A percentile compares a stretch with the other conserved stretches of the same genome.
Conservation (phyloP, 345 rosid species). For the Sisymbrium altissimum region DNA sequence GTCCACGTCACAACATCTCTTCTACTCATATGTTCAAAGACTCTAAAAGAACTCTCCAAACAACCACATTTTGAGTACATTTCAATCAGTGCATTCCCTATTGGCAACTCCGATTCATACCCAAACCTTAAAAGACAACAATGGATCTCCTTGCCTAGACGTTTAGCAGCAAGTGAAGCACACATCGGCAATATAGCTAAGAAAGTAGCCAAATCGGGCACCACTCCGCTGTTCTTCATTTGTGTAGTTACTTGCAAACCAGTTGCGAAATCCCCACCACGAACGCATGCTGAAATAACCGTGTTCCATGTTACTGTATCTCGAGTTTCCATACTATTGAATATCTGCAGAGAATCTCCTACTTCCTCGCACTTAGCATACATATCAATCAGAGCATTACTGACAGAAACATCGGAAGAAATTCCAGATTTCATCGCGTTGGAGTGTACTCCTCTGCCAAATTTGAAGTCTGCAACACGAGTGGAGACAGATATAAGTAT, state of each 20-base stretch:
- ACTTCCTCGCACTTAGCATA: slow-evolving; percentile 53
- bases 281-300: slow-evolving; percentile 51
- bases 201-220: slow-evolving; percentile 51
- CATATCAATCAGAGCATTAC: slow-evolving; percentile 60
- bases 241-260: slow-evolving; percentile 44
- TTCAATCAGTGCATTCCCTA: slow-evolving; percentile 62
- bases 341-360: slow-evolving; percentile 42
- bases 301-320: slow-evolving; percentile 66
- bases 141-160: slow-evolving; percentile 65
- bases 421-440: slow-evolving; percentile 43
- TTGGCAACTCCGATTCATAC: slow-evolving; percentile 41
- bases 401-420: slow-evolving; percentile 34
- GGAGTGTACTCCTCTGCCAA: slow-evolving; percentile 54
- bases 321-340: slow-evolving; percentile 40
- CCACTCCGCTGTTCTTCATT: slow-evolving; percentile 42
- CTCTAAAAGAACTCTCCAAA: slow-evolving; percentile 36
- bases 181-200: slow-evolving; percentile 55
- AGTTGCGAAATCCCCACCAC: slow-evolving; percentile 42
- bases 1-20: slow-evolving; percentile 83
- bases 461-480: slow-evolving; percentile 30
- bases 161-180: slow-evolving; percentile 51
- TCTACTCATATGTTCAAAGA: slow-evolving; percentile 46
- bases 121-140: slow-evolving; percentile 51
- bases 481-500: slow-evolving; percentile 44
- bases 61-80: slow-evolving; percentile 73